phyloP scores from a whole-genome alignment of 2,329 filamentous ascomycete species.

The Capronia americana region DNA sequence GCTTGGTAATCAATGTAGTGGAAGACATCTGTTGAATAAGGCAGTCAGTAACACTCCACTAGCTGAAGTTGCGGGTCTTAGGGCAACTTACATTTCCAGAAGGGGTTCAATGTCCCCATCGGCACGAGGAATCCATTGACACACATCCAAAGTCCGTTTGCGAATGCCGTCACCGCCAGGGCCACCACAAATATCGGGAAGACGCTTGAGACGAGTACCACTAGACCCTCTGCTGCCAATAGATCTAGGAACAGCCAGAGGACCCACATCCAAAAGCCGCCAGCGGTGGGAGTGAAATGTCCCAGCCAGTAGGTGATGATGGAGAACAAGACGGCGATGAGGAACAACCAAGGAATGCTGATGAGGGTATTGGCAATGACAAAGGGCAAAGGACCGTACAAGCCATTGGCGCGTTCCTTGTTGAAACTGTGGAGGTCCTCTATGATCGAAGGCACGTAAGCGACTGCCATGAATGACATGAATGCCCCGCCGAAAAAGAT shows the following conservation, averaged over 20 bases:
- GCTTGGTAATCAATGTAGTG: constrained; percentile 82
- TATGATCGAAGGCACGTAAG: constrained; percentile 82
- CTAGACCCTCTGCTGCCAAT: constrained; percentile 79
- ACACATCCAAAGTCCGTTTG: constrained; percentile 89
- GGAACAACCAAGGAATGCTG: constrained; percentile 79
- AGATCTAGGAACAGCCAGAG: constrained; percentile 88
- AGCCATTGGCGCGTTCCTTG: constrained; percentile 81
- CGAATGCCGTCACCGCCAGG: constrained; percentile 80
- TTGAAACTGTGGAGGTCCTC: constrained; percentile 76
- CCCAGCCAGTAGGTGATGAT: constrained; percentile 79
- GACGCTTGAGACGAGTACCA: constrained; percentile 75
- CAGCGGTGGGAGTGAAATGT: constrained; percentile 70
- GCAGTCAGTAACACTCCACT: background rate
- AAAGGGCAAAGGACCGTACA: constrained; percentile 77
- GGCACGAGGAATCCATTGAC: constrained; percentile 83
- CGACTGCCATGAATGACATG: constrained; percentile 82
- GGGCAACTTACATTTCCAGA: constrained; percentile 64
- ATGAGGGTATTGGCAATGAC: constrained; percentile 81
- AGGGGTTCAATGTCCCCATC: constrained; percentile 74
- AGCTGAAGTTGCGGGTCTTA: background rate
- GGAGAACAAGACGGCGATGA: constrained; percentile 78
- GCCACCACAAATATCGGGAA: constrained; percentile 81
- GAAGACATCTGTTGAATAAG: constrained; percentile 66
- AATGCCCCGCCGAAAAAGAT: constrained; percentile 78
- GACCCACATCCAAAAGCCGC: constrained; percentile 76